Conservation (phyloP, 2,329 filamentous ascomycete species). For the Biscogniauxia mediterranea region DNA sequence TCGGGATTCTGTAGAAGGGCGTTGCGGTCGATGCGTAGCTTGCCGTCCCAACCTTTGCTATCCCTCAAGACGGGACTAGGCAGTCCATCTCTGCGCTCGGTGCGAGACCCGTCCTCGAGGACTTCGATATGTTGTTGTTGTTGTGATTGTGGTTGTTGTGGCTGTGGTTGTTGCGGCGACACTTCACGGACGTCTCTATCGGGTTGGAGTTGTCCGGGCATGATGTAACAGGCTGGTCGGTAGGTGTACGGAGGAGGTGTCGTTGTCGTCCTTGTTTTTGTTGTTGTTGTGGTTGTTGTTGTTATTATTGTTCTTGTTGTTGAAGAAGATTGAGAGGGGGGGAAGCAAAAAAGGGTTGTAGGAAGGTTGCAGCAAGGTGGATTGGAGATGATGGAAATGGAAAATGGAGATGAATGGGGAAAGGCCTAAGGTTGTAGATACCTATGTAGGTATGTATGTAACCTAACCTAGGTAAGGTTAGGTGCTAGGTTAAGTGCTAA, state of each 20-base stretch:
- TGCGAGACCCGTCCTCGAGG: slow-evolving; percentile 40
- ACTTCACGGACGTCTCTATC: slow-evolving; percentile 33
- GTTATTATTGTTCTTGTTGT: neutral
- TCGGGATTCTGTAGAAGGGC: slow-evolving; percentile 73
- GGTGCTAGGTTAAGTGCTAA: too few relatives aligned
- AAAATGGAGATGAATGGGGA: too few relatives aligned
- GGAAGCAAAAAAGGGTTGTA: too few relatives aligned
- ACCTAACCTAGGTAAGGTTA: too few relatives aligned
- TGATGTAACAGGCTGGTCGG: slow-evolving; percentile 26
- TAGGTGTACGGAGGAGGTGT: slow-evolving; percentile 2
- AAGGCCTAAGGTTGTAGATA: too few relatives aligned
- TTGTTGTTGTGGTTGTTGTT: neutral
- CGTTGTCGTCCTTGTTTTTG: neutral
- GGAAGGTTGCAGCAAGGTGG: too few relatives aligned
- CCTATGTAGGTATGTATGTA: too few relatives aligned
- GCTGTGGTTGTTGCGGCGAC: slow-evolving; percentile 29
- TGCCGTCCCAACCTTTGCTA: slow-evolving; percentile 79
- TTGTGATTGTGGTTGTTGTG: too few relatives aligned
- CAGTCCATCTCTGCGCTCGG: slow-evolving; percentile 40
- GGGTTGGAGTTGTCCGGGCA: slow-evolving; percentile 41
- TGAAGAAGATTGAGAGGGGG: neutral
- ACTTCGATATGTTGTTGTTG: slow-evolving; percentile 46
- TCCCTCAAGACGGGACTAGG: slow-evolving; percentile 51
- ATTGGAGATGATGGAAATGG: too few relatives aligned
- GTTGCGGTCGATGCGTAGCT: slow-evolving; percentile 71